Conservation (phyloP, 768 basidiomycete genomes). For the Russula emetica region DNA sequence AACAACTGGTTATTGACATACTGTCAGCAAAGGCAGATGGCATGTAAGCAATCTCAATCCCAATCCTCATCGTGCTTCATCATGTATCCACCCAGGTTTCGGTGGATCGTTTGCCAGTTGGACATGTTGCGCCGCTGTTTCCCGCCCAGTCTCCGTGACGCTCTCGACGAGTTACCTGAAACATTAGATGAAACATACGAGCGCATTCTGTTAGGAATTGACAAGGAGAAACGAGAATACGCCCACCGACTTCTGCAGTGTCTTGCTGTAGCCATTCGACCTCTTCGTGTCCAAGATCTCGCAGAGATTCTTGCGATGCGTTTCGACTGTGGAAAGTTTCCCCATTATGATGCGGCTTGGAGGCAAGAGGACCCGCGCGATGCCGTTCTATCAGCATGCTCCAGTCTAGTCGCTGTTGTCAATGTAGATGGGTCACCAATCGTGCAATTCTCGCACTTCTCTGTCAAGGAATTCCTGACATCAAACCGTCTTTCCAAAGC, state of each 20-base stretch:
- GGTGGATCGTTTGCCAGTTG: constrained; percentile 9
- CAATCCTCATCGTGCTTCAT: background rate
- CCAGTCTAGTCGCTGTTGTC: constrained; percentile 3
- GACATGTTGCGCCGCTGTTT: constrained; percentile 1
- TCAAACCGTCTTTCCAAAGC: background rate
- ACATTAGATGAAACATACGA: constrained; percentile 13
- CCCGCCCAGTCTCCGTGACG: background rate
- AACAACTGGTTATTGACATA: background rate
- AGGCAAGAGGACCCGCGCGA: background rate
- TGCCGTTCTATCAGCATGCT: constrained; percentile 1
- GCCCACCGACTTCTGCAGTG: constrained; percentile 6
- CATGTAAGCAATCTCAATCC: background rate
- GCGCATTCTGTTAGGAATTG: background rate
- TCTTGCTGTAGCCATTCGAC: background rate
- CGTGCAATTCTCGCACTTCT: constrained; percentile 9
- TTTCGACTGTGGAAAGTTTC: background rate
- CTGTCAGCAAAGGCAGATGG: background rate
- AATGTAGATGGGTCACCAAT: background rate
- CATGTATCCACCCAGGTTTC: background rate
- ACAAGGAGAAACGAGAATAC: background rate
- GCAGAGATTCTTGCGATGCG: constrained; percentile 4
- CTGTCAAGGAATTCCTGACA: constrained; percentile 13
- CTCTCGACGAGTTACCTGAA: background rate
- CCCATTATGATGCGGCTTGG: background rate
- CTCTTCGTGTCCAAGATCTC: constrained; percentile 1